Evolutionary conservation across 2,329 filamentous ascomycete genomes (phyloP), one percentile per base, ranked within the genome.

Genomic region (Aschersonia sp.): DNA sequence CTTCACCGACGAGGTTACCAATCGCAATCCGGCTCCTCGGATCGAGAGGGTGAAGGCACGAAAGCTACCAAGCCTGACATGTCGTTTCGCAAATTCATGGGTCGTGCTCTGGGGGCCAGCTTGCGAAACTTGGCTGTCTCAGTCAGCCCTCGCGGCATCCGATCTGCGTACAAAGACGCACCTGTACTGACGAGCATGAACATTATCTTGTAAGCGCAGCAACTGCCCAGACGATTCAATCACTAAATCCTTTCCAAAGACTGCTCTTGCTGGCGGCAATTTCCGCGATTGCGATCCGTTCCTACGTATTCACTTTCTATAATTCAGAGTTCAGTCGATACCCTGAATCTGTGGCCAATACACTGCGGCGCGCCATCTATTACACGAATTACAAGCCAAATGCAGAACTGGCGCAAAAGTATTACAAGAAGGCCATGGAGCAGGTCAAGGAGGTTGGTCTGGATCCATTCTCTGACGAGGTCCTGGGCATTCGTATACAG

Each of bases 381-480:
- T 94, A 87, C 65, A 86, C 82, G 54, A 89, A 92, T 58, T 77
- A 83, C 53, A 72, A 78, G 40, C 74, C 84, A 5, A 83, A 94
- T 50, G 79, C 86, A 3, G 75, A 83, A 49, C 74, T 84, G 47
- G 89, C 90, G 1, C 71, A 94, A 50, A 84, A 87, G 55, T 87
- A 87, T 62, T 97, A 95, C 62, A 81, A 81, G 56, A 76, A 84
- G 53, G 88, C 89, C 4, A 70, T 97, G 49, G 72, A 81, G 52
- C 73, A 83, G 46, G 87, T 87, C 49, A 69, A 80, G 45, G 80
- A 87, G 57, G 59, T 84, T 45, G 79, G 81, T 0, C 77, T 98
- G 68, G 87, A 97, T 59, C 87, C 86, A 0, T 94, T 89, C 61
- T 89, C 85, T 4, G 85, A 95, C 56, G 89, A 95, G 61, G 82